Evolutionary conservation across 208 protist species (phyloP), one percentile per base, ranked within the genome.

Genomic region (Trypanosoma congolense): DNA sequence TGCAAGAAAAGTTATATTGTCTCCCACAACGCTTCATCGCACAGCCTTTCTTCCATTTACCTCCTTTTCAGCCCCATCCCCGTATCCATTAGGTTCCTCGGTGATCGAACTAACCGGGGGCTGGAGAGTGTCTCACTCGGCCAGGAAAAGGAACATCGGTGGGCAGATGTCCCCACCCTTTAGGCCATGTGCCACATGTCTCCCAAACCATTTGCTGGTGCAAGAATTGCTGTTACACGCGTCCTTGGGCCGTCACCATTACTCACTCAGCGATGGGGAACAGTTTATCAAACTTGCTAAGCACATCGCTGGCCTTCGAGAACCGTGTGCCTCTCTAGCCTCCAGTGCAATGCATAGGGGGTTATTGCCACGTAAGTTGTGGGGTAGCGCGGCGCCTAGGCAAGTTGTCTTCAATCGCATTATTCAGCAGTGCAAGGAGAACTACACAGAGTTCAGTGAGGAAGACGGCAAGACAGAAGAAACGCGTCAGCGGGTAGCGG

Each of bases 171-270:
- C 30, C n/a, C 44, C 42, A 31, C n/a, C 73, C 74, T 66, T 54
- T 54, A 66, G 73, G 2, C 73, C 73, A 0, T 70, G 56, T 52
- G 69, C 80, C 1, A n/a, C 49, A 30, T 77, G 89, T 45, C 66
- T 65, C 24, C 64, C 61, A 25, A 92, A 89, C 42, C 74, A 82
- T 54, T 28, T 87, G 38, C 21, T 72, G 9, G 84, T 83, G 40
- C 84, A 92, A 57, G 73, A 79, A 26, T 73, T 92, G 12, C 58
- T 80, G 9, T 54, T 89, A 6, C 62, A 68, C 19, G 71, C 65
- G 2, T 59, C 77, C 0, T 49, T 88, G n/a, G 46, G 43, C 29
- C 49, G 36, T 10, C 55, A 55, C 0, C 30, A 50, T 31, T 56
- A 47, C 30, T 31, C 55, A 16, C 24, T 45, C 2, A 26, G 22